Evolutionary conservation across 441 rosid species (phyloP).

Genomic region (Omphalea diandra): DNA sequence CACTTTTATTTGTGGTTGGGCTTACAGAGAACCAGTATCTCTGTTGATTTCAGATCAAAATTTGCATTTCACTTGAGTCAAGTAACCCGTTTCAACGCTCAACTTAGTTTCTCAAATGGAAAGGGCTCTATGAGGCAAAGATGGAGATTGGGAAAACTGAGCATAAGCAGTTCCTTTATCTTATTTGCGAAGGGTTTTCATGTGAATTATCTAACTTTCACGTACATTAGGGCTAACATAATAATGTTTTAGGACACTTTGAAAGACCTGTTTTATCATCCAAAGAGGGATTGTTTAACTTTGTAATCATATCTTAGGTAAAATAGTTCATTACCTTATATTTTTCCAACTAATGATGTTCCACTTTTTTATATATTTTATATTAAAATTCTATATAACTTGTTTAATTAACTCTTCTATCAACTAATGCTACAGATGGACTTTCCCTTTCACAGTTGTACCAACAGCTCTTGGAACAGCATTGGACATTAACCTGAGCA

Average conservation of each 20-base stretch:
- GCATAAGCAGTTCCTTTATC: neutral
- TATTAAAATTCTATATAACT: conserved; percentile 21
- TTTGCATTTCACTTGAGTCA: neutral
- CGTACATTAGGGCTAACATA: neutral
- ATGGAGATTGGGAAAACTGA: neutral
- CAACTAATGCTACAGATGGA: conserved; percentile 86
- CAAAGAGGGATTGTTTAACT: neutral
- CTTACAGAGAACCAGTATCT: neutral
- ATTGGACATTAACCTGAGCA: conserved; percentile 95
- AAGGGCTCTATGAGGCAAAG: neutral
- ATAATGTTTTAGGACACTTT: neutral
- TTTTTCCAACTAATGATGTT: neutral
- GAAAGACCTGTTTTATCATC: neutral
- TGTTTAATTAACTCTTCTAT: conserved; percentile 51
- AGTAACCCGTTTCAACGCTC: neutral
- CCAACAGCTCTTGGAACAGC: conserved; percentile 98
- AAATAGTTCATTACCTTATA: neutral
- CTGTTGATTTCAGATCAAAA: neutral
- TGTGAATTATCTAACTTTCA: neutral
- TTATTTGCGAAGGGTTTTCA: neutral
- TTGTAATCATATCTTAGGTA: neutral
- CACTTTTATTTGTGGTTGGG: neutral
- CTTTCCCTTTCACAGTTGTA: conserved; percentile 93
- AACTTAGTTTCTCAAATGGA: neutral
- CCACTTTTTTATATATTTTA: conserved; percentile 13